These are phyloP conservation scores for Gnaphalium uliginosum DNA, from an alignment of 129 eudicot species.

Conservation along the genomic window DNA sequence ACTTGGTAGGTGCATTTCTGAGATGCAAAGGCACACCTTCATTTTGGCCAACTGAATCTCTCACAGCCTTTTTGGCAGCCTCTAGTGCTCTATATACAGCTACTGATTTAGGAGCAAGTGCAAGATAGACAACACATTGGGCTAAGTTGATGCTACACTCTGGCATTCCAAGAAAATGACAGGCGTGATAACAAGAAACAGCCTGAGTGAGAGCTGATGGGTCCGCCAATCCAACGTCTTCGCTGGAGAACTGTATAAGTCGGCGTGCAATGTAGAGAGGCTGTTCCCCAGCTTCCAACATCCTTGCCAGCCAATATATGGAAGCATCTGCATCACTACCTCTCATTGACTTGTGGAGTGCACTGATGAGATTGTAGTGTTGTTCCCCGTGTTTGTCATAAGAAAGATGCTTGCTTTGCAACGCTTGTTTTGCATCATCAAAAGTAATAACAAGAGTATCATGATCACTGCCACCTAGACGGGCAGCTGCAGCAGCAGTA, in stretches of 20 bases:
- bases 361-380: conserved; percentile 87
- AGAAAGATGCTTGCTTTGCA: conserved; percentile 81
- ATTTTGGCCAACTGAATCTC: conserved; percentile 80
- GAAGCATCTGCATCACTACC: conserved; percentile 89
- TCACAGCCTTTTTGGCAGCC: conserved; percentile 65
- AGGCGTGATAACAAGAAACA: conserved; percentile 89
- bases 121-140: conserved; percentile 82
- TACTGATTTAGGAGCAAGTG: conserved; percentile 89
- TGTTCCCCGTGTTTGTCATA: conserved; percentile 82
- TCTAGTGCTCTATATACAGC: conserved; percentile 67
- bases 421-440: conserved; percentile 74
- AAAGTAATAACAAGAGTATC: conserved; percentile 21
- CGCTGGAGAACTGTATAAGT: conserved; percentile 73
- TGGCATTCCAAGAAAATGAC: conserved; percentile 93
- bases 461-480: neutral
- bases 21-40: conserved; percentile 88
- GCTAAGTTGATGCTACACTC: conserved; percentile 77
- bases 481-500: conserved; percentile 50
- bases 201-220: conserved; percentile 73
- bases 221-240: conserved; percentile 91
- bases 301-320: conserved; percentile 88
- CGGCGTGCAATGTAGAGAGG: conserved; percentile 91
- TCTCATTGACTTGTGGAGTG: conserved; percentile 88
- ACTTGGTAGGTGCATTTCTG: conserved; percentile 86
- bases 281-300: conserved; percentile 91